These are phyloP conservation scores for Aphanomyces invadans DNA, from an alignment of 352 stramenopile genomes.

Conservation along the genomic window DNA sequence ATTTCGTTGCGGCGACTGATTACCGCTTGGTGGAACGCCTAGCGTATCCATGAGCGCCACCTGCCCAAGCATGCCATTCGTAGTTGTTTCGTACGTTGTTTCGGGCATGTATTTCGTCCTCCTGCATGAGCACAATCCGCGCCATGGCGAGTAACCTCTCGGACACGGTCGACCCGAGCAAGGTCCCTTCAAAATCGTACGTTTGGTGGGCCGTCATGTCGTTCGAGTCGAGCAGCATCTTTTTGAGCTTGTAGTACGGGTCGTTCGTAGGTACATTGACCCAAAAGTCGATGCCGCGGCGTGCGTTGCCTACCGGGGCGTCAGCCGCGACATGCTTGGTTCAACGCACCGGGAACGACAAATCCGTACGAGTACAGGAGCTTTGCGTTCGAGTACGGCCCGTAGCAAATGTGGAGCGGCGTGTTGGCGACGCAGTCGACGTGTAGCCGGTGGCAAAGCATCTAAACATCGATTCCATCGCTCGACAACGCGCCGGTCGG, in stretches of 20 bases:
- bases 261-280: conserved; percentile 50
- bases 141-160: conserved; percentile 50
- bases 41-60: no score
- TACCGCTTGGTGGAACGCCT: conserved; percentile 38
- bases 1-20: conserved; percentile 45
- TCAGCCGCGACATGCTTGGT: neutral
- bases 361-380: conserved; percentile 77
- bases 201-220: conserved; percentile 47
- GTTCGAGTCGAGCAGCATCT: conserved; percentile 50
- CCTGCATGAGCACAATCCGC: conserved; percentile 47
- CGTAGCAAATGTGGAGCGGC: conserved; percentile 56
- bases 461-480: neutral
- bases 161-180: conserved; percentile 45
- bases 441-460: conserved; percentile 37
- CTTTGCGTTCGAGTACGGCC: conserved; percentile 70
- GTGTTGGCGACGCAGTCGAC: conserved; percentile 28
- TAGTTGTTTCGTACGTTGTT: conserved; percentile 32
- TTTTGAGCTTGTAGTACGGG: conserved; percentile 49
- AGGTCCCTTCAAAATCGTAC: conserved; percentile 64
- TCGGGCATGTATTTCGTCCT: conserved; percentile 43
- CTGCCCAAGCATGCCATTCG: no score
- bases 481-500: no score
- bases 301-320: conserved; percentile 27
- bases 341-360: conserved; percentile 25
- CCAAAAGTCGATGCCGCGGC: conserved; percentile 60